Evolutionary conservation across 768 basidiomycete species (phyloP), one percentile per base, ranked within the genome.

Genomic region (Phylloporus sp.): DNA sequence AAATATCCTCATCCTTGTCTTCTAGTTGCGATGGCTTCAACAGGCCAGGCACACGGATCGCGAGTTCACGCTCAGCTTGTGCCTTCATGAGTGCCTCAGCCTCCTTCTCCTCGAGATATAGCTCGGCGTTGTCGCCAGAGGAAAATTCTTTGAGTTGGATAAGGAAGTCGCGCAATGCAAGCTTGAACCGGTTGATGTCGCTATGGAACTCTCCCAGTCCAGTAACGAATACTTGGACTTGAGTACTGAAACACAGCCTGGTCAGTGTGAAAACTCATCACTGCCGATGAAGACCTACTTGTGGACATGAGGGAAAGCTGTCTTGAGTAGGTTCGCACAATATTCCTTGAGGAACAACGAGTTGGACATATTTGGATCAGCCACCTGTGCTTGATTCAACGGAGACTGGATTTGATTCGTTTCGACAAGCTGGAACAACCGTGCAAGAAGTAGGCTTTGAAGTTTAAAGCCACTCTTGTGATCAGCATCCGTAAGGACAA

Each of bases 391-490:
- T 8, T 89, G 83, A 66, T 95, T 91, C 43, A 99, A 67, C 5
- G 94, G 90, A 2, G 85, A 80, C 52, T 82, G 80, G 59, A 97
- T 85, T 49, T 77, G 69, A 60, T 86, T 84, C 38, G 76, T 77
- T 66, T 94, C 88, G 29, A 95, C 89, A 21, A 98, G 79, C 64
- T 90, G 86, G 79, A 96, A 94, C 74, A 99, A 79, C 26, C 90
- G 81, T 15, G 91, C 88, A 36, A 99, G 82, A n/a, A 98, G 76
- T 56, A 90, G 72, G 57, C 87, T 89, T 69, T 97, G 94, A 49
- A 93, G 76, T 69, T 96, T 97, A 77, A 97, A 96, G 22, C 95
- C 94, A 59, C 90, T 93, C 81, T 97, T 98, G 76, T 99, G 95
- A 67, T 98, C 95, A 6, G 94, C 84, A 64, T 99, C 95, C 24